Evolutionary conservation across 495 filamentous ascomycete species (phyloP), one percentile per base, ranked within the genome.

Genomic region (Aspergillus sclerotioniger): DNA sequence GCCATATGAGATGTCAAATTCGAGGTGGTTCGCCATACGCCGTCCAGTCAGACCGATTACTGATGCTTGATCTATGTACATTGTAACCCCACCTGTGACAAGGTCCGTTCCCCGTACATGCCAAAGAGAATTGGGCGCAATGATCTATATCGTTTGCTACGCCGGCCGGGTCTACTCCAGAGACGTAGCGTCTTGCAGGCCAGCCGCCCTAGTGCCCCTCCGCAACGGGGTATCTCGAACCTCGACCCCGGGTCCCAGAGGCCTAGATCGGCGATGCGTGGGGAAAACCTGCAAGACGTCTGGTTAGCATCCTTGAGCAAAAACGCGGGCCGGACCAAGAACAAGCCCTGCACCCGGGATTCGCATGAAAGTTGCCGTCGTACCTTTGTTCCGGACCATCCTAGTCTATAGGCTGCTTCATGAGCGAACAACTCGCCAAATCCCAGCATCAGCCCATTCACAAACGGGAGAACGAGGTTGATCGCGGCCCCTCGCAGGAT

Each of bases 391-490:
- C 87, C 86, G 41, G 88, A 85, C 94, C 94, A 98, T 46, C 94
- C 94, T 54, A 96, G 77, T 62, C 91, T 80, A 67, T 92, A 98
- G 12, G 94, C 94, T 10, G 89, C 84, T 75, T 99, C 94, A 69
- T 99, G 92, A 53, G 94, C 94, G 69, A 98, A 88, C 37, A 99
- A 76, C 74, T 99, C 94, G 20, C 94, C 94, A 67, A 99, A 96
- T 6, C 94, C 94, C 54, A 99, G 76, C 94, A 99, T 99, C 74
- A 99, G 80, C 19, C 94, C 94, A 73, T 99, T 99, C 64, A 99
- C 84, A 60, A 99, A 99, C 0, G 94, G 94, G 3, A 99, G 77
- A 0, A 99, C 58, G 8, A 99, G 77, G 70, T 99, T 99, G 74
- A 99, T 98, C 5, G 91, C 91, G 7, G 91, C 91, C 8, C 94